A percentile compares a stretch with the other conserved stretches of the same genome.
phyloP scores from a whole-genome alignment of 176 grass and related monocot species.

The Alopecurus myosuroides region DNA sequence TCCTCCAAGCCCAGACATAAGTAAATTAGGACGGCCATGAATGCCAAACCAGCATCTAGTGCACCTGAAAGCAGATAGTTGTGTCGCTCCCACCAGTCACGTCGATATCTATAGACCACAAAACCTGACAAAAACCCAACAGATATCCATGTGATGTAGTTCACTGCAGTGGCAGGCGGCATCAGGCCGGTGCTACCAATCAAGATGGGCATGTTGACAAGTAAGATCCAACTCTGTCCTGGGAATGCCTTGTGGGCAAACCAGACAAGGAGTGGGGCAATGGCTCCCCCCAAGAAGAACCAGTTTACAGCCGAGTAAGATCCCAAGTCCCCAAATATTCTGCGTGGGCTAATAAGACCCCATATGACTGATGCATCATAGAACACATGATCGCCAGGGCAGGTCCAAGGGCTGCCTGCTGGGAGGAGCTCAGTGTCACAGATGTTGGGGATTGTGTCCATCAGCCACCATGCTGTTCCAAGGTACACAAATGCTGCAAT shows the following conservation, averaged over 20 bases:
- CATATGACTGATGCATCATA: constrained; percentile 96
- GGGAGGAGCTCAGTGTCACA: constrained; percentile 69
- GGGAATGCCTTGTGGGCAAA: constrained; percentile 77
- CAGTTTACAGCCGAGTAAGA: constrained; percentile 83
- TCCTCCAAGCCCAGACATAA: constrained; percentile 74
- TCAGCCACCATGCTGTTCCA: constrained; percentile 91
- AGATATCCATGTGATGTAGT: constrained; percentile 80
- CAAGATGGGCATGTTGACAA: constrained; percentile 84
- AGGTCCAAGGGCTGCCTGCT: constrained; percentile 85
- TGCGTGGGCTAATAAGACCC: constrained; percentile 81
- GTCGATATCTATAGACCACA: constrained; percentile 74
- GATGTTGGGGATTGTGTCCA: constrained; percentile 79
- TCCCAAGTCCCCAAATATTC: constrained; percentile 86
- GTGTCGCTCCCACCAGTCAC: constrained; percentile 88
- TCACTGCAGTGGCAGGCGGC: constrained; percentile 86
- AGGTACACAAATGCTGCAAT: constrained; percentile 82
- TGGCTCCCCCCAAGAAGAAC: constrained; percentile 87
- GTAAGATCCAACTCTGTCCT: constrained; percentile 58
- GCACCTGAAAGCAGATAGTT: constrained; percentile 90
- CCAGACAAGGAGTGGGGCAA: constrained; percentile 83
- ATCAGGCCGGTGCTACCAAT: constrained; percentile 54
- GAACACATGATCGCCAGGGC: constrained; percentile 80
- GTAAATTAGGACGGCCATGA: constrained; percentile 89
- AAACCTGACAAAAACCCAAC: constrained; percentile 86
- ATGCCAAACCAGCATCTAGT: constrained; percentile 84